Base-by-base conservation (phyloP, 129 eudicot species). In the carrot (Daucus carota) region DNA sequence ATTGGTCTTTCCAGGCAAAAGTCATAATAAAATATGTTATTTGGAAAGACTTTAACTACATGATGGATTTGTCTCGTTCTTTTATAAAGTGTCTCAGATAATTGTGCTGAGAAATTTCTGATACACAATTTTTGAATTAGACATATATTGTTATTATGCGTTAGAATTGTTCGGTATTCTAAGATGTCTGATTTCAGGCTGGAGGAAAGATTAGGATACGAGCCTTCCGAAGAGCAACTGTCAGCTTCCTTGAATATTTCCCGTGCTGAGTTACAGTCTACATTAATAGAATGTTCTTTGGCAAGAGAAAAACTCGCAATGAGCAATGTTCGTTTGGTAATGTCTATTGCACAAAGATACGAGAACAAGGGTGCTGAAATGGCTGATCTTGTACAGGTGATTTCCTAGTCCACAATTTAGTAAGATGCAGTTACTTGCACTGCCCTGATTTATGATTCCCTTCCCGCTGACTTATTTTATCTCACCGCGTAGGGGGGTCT, bases 351-450 rank as follows among this genome's bases (percentile, higher is more conserved):
- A 45, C 90, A 89, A 80, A 89, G 85, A 81, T 95, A 87, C 69
- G 94, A 91, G 70, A 89, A 91, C 94, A 91, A 85, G 97, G 99
- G 99, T 77, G 97, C 92, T 67, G 92, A 91, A 80, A 89, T 95
- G 95, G 85, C 92, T 82, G 99, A 91, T 75, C 90, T 95, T 50
- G 75, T 95, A 81, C 99, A 95, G 99, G 99, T 92, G 70, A 74
- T 29, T 5, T 81, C 3, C 41, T 77, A 24, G 60, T 50, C 54
- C 59, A 65, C 66, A 42, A 54, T 73, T 60, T 6, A 60, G 70
- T 74, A 78, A 47, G 54, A 79, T 63, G 57, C 70, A 26, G 28
- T 13, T 34, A 74, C 4, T 41, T 75, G 41, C 45, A 13, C 69
- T 70, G 63, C 16, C 14, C 31, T 73, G 63, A 42, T 12, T 11